Evolutionary conservation across 1,139 yeast genomes (phyloP).

Genomic region (Blastobotrys capitulatus): DNA sequence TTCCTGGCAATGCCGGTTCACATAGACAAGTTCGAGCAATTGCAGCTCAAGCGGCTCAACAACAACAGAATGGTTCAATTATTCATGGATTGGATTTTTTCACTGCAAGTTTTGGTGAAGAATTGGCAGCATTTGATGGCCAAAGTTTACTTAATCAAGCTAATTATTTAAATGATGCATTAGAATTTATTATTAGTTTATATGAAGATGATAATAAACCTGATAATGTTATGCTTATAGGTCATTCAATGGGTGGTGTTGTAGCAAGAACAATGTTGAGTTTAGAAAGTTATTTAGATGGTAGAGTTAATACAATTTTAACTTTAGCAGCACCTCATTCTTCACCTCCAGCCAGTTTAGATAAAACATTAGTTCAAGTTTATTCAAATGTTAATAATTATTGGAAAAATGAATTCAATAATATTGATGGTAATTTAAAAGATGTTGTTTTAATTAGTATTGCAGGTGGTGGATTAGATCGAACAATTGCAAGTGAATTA

Average conservation of each 20-base stretch:
- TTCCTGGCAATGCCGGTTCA: slow-evolving; percentile 98
- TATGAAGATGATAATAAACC: slow-evolving; percentile 45
- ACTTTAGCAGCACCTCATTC: slow-evolving; percentile 93
- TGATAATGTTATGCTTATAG: slow-evolving; percentile 69
- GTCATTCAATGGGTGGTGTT: slow-evolving; percentile 97
- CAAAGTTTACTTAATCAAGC: slow-evolving; percentile 91
- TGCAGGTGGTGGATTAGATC: slow-evolving; percentile 86
- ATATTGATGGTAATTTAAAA: slow-evolving; percentile 16
- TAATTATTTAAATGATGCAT: slow-evolving; percentile 84
- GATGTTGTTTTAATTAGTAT: slow-evolving; percentile 51
- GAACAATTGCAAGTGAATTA: slow-evolving; percentile 85
- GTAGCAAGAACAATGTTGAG: slow-evolving; percentile 81
- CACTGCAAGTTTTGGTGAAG: slow-evolving; percentile 92
- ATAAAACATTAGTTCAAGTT: slow-evolving; percentile 71
- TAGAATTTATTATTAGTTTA: slow-evolving; percentile 62
- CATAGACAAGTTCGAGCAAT: slow-evolving; percentile 84
- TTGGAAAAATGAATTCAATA: slow-evolving; percentile 52
- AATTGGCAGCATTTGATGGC: slow-evolving; percentile 95
- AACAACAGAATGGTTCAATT: slow-evolving; percentile 27
- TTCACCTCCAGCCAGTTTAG: slow-evolving; percentile 92
- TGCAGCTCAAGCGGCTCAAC: slow-evolving; percentile 59
- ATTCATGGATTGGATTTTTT: slow-evolving; percentile 42
- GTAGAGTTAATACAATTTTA: slow-evolving; percentile 74
- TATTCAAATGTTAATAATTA: slow-evolving; percentile 71
- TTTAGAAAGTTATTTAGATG: slow-evolving; percentile 63